phyloP scores from a whole-genome alignment of 2,329 filamentous ascomycete species.

The Colletotrichum tamarilloi region DNA sequence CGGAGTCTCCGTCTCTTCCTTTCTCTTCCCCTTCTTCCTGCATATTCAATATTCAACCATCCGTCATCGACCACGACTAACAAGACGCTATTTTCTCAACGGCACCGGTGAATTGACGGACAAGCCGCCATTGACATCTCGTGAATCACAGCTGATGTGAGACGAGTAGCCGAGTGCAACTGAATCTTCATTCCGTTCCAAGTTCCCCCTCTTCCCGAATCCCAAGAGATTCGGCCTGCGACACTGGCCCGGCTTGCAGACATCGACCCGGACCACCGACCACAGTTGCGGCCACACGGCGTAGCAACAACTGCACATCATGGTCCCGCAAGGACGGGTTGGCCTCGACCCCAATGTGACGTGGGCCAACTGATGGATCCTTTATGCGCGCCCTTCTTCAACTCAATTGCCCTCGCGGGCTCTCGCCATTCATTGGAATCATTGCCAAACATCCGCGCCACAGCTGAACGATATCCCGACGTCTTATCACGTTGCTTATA shows the following conservation, averaged over 20 bases:
- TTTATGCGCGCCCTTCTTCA: no score
- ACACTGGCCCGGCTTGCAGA: not conserved
- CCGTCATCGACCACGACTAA: not conserved
- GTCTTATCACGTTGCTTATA: slow-evolving; percentile 6
- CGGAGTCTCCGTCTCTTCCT: slow-evolving; percentile 19
- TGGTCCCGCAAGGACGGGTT: slow-evolving; percentile 15
- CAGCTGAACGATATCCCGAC: not conserved
- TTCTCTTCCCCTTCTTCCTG: slow-evolving; percentile 11
- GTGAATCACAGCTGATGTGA: not conserved
- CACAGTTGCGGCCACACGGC: not conserved
- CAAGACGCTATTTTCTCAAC: not conserved
- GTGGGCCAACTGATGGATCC: not conserved
- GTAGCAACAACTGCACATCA: slow-evolving; percentile 20
- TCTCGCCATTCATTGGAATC: slow-evolving; percentile 4
- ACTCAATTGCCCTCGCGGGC: not conserved
- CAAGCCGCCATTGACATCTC: not conserved
- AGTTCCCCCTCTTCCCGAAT: not conserved
- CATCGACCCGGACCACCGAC: not conserved
- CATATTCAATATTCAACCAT: not conserved
- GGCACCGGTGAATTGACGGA: not conserved
- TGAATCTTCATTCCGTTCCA: not conserved
- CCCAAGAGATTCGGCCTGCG: slow-evolving; percentile 4
- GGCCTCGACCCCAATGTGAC: slow-evolving; percentile 22
- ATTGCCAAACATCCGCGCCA: slow-evolving; percentile 6
- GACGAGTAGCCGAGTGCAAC: not conserved